Percentiles rank a stretch among this genome's conserved stretches.
These are phyloP conservation scores for Cytospora leucostoma DNA, from an alignment of 2,329 filamentous ascomycete species.

Conservation along the genomic window DNA sequence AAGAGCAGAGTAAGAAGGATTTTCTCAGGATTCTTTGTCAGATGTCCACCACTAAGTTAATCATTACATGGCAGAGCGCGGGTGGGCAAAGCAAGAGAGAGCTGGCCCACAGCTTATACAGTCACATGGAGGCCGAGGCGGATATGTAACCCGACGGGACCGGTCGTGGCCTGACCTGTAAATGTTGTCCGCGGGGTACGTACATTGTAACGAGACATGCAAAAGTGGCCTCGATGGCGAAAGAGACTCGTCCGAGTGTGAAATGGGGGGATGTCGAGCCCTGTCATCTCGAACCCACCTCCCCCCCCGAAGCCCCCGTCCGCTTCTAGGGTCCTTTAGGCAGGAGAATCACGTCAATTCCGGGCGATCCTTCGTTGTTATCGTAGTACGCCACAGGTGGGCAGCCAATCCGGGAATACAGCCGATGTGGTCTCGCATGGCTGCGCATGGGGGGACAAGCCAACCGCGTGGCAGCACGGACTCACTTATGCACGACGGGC, in stretches of 20 bases:
- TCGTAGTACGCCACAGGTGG: slow-evolving; percentile 12
- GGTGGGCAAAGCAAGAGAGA: background rate
- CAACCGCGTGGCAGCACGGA: slow-evolving; percentile 19
- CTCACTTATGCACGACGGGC: slow-evolving; percentile 14
- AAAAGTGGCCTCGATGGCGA: slow-evolving; percentile 7
- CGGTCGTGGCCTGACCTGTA: background rate
- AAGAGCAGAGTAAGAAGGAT: background rate
- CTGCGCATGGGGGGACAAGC: slow-evolving; percentile 8
- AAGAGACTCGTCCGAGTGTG: background rate
- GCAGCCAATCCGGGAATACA: slow-evolving; percentile 19
- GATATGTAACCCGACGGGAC: background rate
- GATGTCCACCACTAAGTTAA: background rate
- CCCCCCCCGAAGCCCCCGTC: background rate
- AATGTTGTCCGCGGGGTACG: background rate
- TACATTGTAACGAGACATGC: background rate
- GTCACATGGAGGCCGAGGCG: background rate
- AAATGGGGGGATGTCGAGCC: background rate
- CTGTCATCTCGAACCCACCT: background rate
- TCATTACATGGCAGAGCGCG: background rate
- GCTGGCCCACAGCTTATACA: background rate
- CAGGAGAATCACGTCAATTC: slow-evolving; percentile 19
- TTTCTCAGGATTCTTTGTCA: background rate
- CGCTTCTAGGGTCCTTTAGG: slow-evolving; percentile 16
- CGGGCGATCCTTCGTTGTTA: slow-evolving; percentile 20
- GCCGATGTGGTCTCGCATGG: slow-evolving; percentile 8